Evolutionary conservation across 2,329 filamentous ascomycete species (phyloP).

Genomic region (Trichoderma harzianum): DNA sequence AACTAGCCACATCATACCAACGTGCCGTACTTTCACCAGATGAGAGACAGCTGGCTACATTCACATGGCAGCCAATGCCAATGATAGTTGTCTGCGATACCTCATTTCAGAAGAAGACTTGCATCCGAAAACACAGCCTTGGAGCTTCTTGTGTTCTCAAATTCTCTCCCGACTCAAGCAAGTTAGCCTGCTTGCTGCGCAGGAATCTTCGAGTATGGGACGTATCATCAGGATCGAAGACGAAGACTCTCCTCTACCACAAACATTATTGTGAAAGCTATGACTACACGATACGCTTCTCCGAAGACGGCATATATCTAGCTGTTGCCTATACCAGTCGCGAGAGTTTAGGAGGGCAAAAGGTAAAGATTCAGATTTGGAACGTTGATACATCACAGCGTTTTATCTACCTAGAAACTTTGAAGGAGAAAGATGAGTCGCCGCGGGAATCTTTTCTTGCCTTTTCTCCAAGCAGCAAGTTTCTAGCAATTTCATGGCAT

Average conservation of each 20-base stretch:
- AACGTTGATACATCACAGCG: neutral
- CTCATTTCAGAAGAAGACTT: neutral
- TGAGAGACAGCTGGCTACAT: neutral
- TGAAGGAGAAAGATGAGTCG: no score
- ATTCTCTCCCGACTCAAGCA: neutral
- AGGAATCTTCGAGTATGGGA: neutral
- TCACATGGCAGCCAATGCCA: neutral
- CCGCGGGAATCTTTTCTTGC: neutral
- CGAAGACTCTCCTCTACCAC: neutral
- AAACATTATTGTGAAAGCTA: neutral
- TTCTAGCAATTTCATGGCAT: neutral
- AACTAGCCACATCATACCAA: no score
- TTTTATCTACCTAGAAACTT: neutral
- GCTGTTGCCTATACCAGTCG: neutral
- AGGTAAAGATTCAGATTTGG: neutral
- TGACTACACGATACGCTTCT: neutral
- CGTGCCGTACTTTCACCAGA: neutral
- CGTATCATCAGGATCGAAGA: neutral
- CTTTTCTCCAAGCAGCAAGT: neutral
- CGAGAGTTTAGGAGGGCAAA: no score
- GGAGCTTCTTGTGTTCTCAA: fast-evolving
- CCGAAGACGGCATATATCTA: neutral
- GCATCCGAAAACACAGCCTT: neutral
- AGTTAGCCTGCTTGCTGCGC: neutral
- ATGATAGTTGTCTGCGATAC: neutral